phyloP scores from a whole-genome alignment of 257 asterid species.

The Solanum pimpinellifolium region DNA sequence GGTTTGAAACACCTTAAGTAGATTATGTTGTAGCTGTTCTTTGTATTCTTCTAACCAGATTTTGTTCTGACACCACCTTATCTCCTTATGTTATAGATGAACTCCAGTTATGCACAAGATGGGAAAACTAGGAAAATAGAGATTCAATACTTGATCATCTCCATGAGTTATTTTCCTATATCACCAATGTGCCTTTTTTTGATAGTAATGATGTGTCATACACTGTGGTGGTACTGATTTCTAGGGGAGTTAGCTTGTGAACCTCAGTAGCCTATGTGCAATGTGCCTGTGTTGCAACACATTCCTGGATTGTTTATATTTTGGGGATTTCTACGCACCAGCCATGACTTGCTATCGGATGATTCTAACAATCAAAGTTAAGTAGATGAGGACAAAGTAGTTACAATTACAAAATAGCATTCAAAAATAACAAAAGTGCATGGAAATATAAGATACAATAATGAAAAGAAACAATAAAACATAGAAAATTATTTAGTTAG shows the following conservation, averaged over 20 bases:
- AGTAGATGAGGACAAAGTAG: neutral
- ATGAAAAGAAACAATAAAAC: neutral
- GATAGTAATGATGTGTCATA: no score
- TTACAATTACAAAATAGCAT: neutral
- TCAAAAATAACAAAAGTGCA: neutral
- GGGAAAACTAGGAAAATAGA: neutral
- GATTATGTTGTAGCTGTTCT: conserved; percentile 14
- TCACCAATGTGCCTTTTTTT: no score
- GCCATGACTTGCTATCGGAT: no score
- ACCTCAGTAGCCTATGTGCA: no score
- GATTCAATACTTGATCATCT: neutral
- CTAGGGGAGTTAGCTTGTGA: no score
- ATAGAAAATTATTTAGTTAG: neutral
- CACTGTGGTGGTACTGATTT: no score
- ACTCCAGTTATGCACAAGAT: neutral
- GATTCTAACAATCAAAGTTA: neutral
- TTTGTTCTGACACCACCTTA: conserved; percentile 19
- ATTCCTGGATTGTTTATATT: neutral
- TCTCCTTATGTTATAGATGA: neutral
- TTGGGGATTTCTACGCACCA: no score
- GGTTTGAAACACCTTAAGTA: neutral
- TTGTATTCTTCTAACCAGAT: conserved; percentile 19
- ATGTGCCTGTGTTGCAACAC: neutral
- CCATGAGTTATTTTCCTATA: neutral
- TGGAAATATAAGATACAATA: no score